Percentiles rank a stretch among this genome's conserved stretches.
Evolutionary conservation across 1,139 yeast genomes (phyloP).

Genomic region (Kazachstania sp.): DNA sequence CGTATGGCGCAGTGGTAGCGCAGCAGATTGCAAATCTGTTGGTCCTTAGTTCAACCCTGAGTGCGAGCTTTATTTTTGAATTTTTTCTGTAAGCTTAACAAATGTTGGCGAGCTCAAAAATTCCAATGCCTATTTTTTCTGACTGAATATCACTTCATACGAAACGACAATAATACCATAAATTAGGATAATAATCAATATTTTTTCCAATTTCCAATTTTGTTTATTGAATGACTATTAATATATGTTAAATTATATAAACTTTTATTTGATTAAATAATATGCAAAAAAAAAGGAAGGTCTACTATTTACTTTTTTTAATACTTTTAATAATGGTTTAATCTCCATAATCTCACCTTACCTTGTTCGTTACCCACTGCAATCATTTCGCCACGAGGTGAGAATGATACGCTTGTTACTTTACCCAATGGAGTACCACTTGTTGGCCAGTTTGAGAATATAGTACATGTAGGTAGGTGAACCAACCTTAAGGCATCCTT

Average conservation of each 20-base stretch:
- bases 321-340: constrained; percentile 55
- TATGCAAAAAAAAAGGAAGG: not conserved
- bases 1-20: constrained; percentile 89
- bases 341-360: constrained; percentile 78
- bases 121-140: too few relatives aligned
- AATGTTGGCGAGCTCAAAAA: too few relatives aligned
- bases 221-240: too few relatives aligned
- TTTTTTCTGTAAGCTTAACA: too few relatives aligned
- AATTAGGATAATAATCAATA: too few relatives aligned
- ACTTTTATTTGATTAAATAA: too few relatives aligned
- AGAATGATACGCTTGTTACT: constrained; percentile 74
- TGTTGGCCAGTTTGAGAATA: constrained; percentile 94
- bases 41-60: constrained; percentile 84
- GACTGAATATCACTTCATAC: too few relatives aligned
- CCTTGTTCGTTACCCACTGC: constrained; percentile 91
- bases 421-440: constrained; percentile 92
- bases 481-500: constrained; percentile 81
- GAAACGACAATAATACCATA: too few relatives aligned
- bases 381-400: constrained; percentile 75
- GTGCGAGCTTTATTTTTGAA: constrained; percentile 48
- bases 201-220: too few relatives aligned
- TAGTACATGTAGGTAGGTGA: constrained; percentile 81
- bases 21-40: constrained; percentile 88
- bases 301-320: not conserved
- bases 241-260: too few relatives aligned